Evolutionary conservation across 306 rosid genomes (phyloP).

Genomic region (Fragaria nilgerrensis): DNA sequence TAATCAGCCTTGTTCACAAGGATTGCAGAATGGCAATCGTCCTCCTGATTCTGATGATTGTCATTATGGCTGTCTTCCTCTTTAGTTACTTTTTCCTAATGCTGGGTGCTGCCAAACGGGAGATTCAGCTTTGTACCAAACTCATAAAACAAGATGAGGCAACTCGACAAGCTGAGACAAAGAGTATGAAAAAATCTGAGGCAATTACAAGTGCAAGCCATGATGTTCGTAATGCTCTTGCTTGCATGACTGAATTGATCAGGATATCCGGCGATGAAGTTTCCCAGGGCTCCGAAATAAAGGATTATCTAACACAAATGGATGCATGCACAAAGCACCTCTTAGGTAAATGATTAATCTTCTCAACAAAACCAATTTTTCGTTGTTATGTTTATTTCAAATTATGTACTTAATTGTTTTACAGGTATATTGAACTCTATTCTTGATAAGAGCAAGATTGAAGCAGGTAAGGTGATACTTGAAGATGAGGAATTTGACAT

Average conservation of each 20-base stretch:
- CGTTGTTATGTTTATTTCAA: background rate
- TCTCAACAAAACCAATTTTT: background rate
- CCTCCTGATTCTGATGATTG: constrained; percentile 35
- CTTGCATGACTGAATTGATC: constrained; percentile 58
- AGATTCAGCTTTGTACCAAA: constrained; percentile 54
- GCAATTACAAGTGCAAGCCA: constrained; percentile 72
- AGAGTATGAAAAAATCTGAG: constrained; percentile 57
- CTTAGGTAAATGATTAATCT: constrained; percentile 29
- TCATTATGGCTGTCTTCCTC: constrained; percentile 24
- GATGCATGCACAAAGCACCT: constrained; percentile 57
- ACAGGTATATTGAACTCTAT: constrained; percentile 67
- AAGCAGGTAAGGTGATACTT: constrained; percentile 76
- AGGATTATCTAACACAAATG: constrained; percentile 62
- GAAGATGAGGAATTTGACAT: constrained; percentile 77
- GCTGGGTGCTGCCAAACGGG: constrained; percentile 29
- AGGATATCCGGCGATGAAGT: constrained; percentile 42
- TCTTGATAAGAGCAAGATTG: constrained; percentile 79
- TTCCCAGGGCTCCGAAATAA: constrained; percentile 34
- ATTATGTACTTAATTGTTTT: background rate
- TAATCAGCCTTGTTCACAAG: constrained; percentile 21
- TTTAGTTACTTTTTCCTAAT: constrained; percentile 27
- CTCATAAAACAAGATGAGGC: constrained; percentile 69
- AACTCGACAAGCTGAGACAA: constrained; percentile 71
- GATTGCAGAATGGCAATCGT: constrained; percentile 29
- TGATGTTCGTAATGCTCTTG: constrained; percentile 69